phyloP scores from a whole-genome alignment of 2,329 filamentous ascomycete species.

The Hypoxylon sp. region DNA sequence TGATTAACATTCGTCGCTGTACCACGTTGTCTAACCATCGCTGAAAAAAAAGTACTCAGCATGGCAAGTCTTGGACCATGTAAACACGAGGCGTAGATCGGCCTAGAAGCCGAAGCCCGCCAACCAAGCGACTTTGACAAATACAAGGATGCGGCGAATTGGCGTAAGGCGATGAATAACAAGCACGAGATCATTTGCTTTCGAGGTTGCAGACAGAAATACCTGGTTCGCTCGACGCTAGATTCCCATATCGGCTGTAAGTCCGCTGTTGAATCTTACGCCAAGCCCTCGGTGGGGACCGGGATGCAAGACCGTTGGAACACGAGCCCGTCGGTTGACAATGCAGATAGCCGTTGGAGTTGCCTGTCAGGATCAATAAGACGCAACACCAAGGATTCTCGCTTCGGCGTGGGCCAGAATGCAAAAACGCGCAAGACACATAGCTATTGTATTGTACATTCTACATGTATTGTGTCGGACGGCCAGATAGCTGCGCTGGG shows the following conservation, averaged over 20 bases:
- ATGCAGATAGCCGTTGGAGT: background rate
- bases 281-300: conserved; percentile 17
- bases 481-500: background rate
- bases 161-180: conserved; percentile 6
- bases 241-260: conserved; percentile 16
- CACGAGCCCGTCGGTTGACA: conserved; percentile 22
- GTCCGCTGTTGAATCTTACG: conserved; percentile 28
- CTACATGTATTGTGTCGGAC: too few relatives aligned
- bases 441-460: background rate
- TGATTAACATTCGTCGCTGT: background rate
- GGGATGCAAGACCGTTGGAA: conserved; percentile 12
- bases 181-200: conserved; percentile 19
- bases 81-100: background rate
- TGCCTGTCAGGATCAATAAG: background rate
- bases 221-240: background rate
- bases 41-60: background rate
- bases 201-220: background rate
- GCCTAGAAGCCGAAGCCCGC: background rate
- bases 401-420: background rate
- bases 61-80: background rate
- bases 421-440: background rate
- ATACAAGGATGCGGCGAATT: conserved; percentile 1
- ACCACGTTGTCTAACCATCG: background rate
- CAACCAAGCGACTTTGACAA: background rate
- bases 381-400: background rate